Evolutionary conservation across 495 filamentous ascomycete genomes (phyloP).

Genomic region (Neurospora sp.): DNA sequence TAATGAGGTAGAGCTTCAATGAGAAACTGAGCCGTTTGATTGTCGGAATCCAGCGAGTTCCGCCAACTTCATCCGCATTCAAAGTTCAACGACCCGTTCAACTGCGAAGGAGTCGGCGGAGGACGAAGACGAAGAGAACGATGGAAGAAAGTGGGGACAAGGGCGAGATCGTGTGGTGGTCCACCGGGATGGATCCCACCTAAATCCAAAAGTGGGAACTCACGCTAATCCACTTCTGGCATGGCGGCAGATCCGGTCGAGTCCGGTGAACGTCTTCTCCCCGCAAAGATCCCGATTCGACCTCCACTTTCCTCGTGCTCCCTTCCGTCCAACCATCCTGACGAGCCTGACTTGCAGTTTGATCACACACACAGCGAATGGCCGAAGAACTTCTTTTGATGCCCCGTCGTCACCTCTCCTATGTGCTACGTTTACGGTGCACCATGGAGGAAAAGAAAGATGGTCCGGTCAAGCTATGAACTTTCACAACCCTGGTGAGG

Average conservation of each 20-base stretch:
- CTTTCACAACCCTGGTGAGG: neutral
- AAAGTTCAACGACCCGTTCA: neutral
- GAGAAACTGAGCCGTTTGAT: neutral
- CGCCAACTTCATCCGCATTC: neutral
- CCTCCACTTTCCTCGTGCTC: neutral
- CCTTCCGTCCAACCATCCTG: neutral
- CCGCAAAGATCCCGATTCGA: neutral
- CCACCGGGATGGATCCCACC: neutral
- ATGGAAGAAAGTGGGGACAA: neutral
- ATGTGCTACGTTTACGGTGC: neutral
- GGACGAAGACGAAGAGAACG: neutral
- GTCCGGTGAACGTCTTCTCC: neutral
- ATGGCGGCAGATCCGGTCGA: neutral
- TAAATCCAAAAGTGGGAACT: neutral
- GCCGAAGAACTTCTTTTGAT: neutral
- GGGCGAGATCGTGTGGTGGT: neutral
- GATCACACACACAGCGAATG: neutral
- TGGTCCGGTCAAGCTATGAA: neutral
- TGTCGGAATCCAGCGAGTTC: neutral
- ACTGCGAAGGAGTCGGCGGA: neutral
- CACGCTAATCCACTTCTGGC: neutral
- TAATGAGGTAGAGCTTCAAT: neutral
- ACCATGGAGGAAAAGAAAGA: neutral
- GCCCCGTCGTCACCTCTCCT: neutral
- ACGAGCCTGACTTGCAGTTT: neutral